Percentiles rank a stretch among this genome's conserved stretches.
These are phyloP conservation scores for Elongisporangium undulatum DNA, from an alignment of 352 stramenopile species.

Conservation along the genomic window DNA sequence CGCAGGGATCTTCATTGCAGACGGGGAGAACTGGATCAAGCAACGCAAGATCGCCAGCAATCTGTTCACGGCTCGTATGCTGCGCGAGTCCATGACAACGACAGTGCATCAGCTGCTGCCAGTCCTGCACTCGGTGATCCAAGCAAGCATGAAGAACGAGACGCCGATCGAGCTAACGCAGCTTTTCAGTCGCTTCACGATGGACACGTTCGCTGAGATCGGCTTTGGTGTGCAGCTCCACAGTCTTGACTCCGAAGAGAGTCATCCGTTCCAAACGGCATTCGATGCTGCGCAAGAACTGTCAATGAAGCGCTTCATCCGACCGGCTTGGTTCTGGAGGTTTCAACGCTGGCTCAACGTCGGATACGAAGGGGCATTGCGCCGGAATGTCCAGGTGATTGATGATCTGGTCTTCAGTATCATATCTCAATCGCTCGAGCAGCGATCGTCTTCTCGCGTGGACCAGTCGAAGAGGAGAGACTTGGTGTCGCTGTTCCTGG, in stretches of 20 bases:
- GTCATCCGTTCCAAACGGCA: slow-evolving; percentile 25
- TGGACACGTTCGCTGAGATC: slow-evolving; percentile 29
- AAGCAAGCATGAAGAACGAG: background rate
- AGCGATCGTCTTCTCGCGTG: background rate
- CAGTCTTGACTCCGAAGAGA: slow-evolving; percentile 14
- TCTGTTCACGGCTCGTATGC: slow-evolving; percentile 58
- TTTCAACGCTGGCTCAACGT: slow-evolving; percentile 29
- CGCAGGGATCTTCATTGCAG: slow-evolving; percentile 46
- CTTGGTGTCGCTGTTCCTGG: slow-evolving; percentile 28
- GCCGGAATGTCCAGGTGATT: slow-evolving; percentile 25
- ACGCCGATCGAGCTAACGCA: slow-evolving; percentile 17
- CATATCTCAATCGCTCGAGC: slow-evolving; percentile 2
- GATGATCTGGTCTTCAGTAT: slow-evolving; percentile 16
- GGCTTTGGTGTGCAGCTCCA: slow-evolving; percentile 26
- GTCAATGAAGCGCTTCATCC: slow-evolving; percentile 6
- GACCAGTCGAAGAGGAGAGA: slow-evolving; percentile 6
- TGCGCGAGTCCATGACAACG: slow-evolving; percentile 28
- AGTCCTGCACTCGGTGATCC: slow-evolving; percentile 22
- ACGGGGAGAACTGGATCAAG: slow-evolving; percentile 50
- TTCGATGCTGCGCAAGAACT: slow-evolving; percentile 24
- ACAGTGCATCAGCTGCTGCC: slow-evolving; percentile 17
- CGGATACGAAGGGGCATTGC: slow-evolving; percentile 16
- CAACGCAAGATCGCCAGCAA: slow-evolving; percentile 73
- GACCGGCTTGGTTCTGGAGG: slow-evolving; percentile 30
- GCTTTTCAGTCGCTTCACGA: slow-evolving; percentile 20